A percentile compares a stretch with the other conserved stretches of the same genome.
phyloP scores from a whole-genome alignment of 352 stramenopile genomes.

The Hyaloperonospora brassicae region DNA sequence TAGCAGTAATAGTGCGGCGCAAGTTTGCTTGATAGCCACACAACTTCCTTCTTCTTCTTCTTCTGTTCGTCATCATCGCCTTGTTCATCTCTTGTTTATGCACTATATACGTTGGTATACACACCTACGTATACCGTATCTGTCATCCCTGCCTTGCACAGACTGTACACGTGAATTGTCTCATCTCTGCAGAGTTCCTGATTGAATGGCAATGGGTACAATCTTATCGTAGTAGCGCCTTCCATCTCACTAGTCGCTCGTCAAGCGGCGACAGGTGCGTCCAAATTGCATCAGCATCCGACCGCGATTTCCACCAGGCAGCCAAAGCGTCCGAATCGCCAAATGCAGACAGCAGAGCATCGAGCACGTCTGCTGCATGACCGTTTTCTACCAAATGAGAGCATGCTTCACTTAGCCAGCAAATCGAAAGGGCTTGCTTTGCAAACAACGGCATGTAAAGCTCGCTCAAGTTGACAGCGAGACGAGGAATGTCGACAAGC shows the following conservation, averaged over 20 bases:
- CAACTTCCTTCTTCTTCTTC: conserved; percentile 5
- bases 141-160: background rate
- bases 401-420: conserved; percentile 42
- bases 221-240: conserved; percentile 20
- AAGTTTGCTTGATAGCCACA: conserved; percentile 23
- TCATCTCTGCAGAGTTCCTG: background rate
- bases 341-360: conserved; percentile 33
- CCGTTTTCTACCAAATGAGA: conserved; percentile 36
- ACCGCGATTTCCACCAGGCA: conserved; percentile 49
- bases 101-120: too few species aligned
- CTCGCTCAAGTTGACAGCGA: conserved; percentile 49
- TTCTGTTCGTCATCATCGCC: conserved; percentile 10
- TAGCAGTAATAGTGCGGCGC: conserved; percentile 12
- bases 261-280: conserved; percentile 24
- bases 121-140: too few species aligned
- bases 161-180: background rate
- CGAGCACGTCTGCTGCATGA: conserved; percentile 42
- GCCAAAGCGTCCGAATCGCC: conserved; percentile 32
- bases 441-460: conserved; percentile 56
- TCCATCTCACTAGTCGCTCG: conserved; percentile 29
- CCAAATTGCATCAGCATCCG: conserved; percentile 26
- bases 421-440: conserved; percentile 34
- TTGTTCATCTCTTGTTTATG: background rate
- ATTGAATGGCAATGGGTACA: background rate
- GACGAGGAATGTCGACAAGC: conserved; percentile 62